phyloP scores from a whole-genome alignment of 2,329 filamentous ascomycete species.

The Ceratocystis eucalypticola region DNA sequence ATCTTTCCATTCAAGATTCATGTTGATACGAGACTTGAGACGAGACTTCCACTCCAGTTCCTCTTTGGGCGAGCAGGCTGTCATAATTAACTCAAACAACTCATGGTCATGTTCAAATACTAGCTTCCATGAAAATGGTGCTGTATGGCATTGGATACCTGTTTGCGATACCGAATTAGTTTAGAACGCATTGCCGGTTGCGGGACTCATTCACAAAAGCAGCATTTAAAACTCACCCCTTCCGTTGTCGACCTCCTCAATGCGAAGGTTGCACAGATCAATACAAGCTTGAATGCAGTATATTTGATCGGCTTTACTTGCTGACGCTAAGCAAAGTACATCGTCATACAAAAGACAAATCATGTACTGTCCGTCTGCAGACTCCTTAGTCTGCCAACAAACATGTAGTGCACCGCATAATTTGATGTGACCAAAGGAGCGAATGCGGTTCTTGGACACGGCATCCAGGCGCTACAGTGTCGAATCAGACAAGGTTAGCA shows the following conservation, averaged over 20 bases:
- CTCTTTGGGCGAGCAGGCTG: constrained; percentile 69
- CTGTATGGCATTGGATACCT: constrained; percentile 80
- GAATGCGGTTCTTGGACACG: constrained; percentile 51
- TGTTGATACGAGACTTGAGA: constrained; percentile 33
- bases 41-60: constrained; percentile 65
- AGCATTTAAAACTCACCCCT: constrained; percentile 39
- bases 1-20: constrained; percentile 9
- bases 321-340: constrained; percentile 61
- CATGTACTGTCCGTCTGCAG: constrained; percentile 66
- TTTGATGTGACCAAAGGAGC: constrained; percentile 63
- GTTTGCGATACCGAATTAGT: constrained; percentile 20
- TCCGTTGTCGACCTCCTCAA: constrained; percentile 64
- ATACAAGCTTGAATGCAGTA: constrained; percentile 68
- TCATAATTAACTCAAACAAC: constrained; percentile 74
- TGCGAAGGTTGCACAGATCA: constrained; percentile 46
- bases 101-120: constrained; percentile 66
- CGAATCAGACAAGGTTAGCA: neutral
- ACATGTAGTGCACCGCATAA: constrained; percentile 74
- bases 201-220: constrained; percentile 5
- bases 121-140: constrained; percentile 83
- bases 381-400: constrained; percentile 60
- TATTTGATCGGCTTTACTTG: constrained; percentile 47
- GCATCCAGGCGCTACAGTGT: constrained; percentile 34
- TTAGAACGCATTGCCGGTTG: neutral
- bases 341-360: constrained; percentile 73